Evolutionary conservation across 495 filamentous ascomycete genomes (phyloP), one percentile per base, ranked within the genome.

Genomic region (Aspergillus mulundensis): DNA sequence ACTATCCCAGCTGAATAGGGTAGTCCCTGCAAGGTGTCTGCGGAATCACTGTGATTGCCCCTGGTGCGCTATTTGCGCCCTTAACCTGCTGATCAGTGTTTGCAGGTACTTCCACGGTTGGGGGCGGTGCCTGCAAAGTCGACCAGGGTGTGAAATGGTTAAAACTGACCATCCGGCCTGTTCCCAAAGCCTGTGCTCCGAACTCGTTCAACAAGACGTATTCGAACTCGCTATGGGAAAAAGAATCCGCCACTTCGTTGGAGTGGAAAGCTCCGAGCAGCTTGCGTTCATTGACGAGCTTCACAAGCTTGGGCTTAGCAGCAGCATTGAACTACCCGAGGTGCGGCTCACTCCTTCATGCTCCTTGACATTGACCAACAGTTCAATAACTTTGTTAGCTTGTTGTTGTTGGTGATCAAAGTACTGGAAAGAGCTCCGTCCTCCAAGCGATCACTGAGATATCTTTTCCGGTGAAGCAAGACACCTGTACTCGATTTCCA

Each of bases 241-340:
- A 2, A 36, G 23, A 45, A 40, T 54, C 8, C 51, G 51, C 15
- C 51, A 54, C 20, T 54, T 54, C 24, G 40, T 44, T 25, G 51
- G 51, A 6, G 39, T 43, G 34, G 51, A 54, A 20, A 54, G 51
- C 51, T 54, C 51, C 8, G 40, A 54, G 51, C 51, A 54, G 51
- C 51, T 54, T 7, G 51, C 36, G 3, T 54, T 54, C 23, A 54
- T 54, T 21, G 51, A 54, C 8, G 51, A 54, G 40, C 40, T 54
- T 10, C 51, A 54, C 10, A 25, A 19, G 20, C 39, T 54, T 8
- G 51, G 51, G 15, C 25, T 54, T 23, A 54, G 40, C 18, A 54
- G 16, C 40, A 45, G 21, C 0, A 54, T 54, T 34, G 28, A 54
- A 14, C 24, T 54, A 3, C 51, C 51, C 1, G 51, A 54, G 51